Evolutionary conservation across 352 stramenopile species (phyloP).

Genomic region (Phytophthora melonis): DNA sequence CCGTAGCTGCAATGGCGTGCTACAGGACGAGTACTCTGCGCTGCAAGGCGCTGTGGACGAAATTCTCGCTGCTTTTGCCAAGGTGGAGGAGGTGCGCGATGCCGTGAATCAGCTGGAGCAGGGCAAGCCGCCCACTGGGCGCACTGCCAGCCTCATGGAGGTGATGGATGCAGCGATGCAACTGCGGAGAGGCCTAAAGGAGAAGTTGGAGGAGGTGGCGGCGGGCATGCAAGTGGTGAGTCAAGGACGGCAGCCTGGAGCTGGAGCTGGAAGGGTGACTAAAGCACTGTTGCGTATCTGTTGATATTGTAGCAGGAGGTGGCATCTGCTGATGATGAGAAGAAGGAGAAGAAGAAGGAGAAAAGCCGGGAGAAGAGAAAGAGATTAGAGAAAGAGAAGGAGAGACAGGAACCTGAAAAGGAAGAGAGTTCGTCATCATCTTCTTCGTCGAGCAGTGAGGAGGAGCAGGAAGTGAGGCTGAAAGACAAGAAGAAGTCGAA

Average conservation of each 20-base stretch:
- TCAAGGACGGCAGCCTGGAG: background rate
- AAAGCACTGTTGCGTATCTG: background rate
- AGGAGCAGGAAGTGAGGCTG: background rate
- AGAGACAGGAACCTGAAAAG: background rate
- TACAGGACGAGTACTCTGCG: constrained; percentile 19
- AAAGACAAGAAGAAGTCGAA: constrained; percentile 25
- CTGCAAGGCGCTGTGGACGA: constrained; percentile 14
- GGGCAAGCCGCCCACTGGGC: constrained; percentile 17
- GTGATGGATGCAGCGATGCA: constrained; percentile 18
- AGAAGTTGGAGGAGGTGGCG: constrained; percentile 27
- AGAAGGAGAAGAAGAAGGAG: constrained; percentile 11
- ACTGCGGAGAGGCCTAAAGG: constrained; percentile 21
- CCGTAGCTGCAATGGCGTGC: constrained; percentile 29
- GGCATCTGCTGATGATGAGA: background rate
- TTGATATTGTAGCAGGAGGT: background rate
- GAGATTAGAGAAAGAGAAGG: background rate
- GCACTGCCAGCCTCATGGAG: constrained; percentile 22
- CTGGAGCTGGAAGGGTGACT: background rate
- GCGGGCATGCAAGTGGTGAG: constrained; percentile 20
- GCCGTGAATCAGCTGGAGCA: constrained; percentile 39
- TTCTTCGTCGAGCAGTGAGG: background rate
- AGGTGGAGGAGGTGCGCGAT: constrained; percentile 39
- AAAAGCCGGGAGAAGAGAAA: constrained; percentile 10
- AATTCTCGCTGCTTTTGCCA: constrained; percentile 12
- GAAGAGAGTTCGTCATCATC: constrained; percentile 1